Base-by-base conservation (phyloP, 345 rosid genomes). In the Salix caprea region DNA sequence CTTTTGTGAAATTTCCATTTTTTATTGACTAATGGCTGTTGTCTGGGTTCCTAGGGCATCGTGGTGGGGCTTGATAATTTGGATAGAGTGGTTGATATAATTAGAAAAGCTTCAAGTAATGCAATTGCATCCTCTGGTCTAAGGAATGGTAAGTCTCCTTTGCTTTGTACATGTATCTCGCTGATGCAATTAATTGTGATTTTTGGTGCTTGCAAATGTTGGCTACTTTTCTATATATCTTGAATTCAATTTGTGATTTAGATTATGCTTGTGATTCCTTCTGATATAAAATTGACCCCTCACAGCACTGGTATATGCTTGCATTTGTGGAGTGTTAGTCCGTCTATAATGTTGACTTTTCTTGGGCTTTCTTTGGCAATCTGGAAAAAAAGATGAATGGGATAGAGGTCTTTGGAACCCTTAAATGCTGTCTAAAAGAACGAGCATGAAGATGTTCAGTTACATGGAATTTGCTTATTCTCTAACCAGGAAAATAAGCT, bases 11-110 rank as follows among this genome's bases (percentile, higher is more conserved):
- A 19, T 48, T 68, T 18, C 66, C 71, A 13, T 56, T n/a, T 69
- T n/a, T n/a, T 4, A 34, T 56, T 54, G 37, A 16, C 56, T 34
- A 68, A 21, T 56, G 4, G 56, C 61, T 75, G 71, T 66, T 79
- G 34, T 56, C 16, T 78, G 37, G 80, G 40, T 54, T 18, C 60
- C 21, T 72, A 95, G 99, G 99, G 98, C 71, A 90, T 95, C 82
- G 86, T 89, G 79, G 83, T 82, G 69, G 99, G 92, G 64, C 99
- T 95, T 67, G 93, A 93, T 81, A 93, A 91, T 81, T 75, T 91
- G 83, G 96, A 93, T 79, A 83, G 79, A 58, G 91, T 95, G 60
- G 92, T 93, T 78, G 82, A 72, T 19, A 84, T 89, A 61, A 86
- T 93, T 75, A 90, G 76, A 85, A 86, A 80, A 71, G 88, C 94